Evolutionary conservation across 805 yeast genomes (phyloP).

Genomic region (Saturnispora bothae): DNA sequence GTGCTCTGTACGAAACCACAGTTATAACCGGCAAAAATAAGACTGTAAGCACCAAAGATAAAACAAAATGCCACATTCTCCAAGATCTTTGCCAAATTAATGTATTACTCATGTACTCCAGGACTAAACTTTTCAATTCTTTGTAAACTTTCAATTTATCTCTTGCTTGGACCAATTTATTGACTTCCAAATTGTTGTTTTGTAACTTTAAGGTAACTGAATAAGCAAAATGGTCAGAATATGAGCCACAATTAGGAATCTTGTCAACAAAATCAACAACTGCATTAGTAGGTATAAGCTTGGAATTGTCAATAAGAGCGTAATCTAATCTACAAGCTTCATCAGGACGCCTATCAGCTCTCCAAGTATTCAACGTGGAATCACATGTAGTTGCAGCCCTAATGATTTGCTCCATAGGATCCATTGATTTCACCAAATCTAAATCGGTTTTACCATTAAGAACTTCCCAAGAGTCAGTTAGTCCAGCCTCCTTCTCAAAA

Average conservation of each 20-base stretch:
- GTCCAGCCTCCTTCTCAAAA: slow-evolving; percentile 55
- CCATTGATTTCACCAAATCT: slow-evolving; percentile 33
- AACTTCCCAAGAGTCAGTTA: slow-evolving; percentile 76
- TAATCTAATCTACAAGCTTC: slow-evolving; percentile 89
- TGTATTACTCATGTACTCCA: slow-evolving; percentile 38
- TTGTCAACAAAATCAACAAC: slow-evolving; percentile 64
- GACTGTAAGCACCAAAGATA: slow-evolving; percentile 42
- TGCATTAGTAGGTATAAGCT: slow-evolving; percentile 48
- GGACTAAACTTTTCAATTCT: slow-evolving; percentile 39
- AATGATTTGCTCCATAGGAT: slow-evolving; percentile 52
- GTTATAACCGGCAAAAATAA: slow-evolving; percentile 45
- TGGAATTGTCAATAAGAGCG: slow-evolving; percentile 58
- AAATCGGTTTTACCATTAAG: slow-evolving; percentile 40
- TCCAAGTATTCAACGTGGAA: slow-evolving; percentile 79
- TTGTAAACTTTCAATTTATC: slow-evolving; percentile 30
- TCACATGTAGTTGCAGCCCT: slow-evolving; percentile 87
- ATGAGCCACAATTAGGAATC: slow-evolving; percentile 60
- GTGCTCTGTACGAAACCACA: slow-evolving; percentile 42
- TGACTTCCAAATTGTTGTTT: background rate
- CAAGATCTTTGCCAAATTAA: slow-evolving; percentile 50
- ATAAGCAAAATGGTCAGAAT: slow-evolving; percentile 90
- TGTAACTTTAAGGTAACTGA: slow-evolving; percentile 29
- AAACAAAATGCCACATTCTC: slow-evolving; percentile 55
- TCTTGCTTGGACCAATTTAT: background rate
- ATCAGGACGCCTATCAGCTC: slow-evolving; percentile 39